Base-by-base conservation (phyloP, 116 monocot genomes). In the Cymodocea nodosa region DNA sequence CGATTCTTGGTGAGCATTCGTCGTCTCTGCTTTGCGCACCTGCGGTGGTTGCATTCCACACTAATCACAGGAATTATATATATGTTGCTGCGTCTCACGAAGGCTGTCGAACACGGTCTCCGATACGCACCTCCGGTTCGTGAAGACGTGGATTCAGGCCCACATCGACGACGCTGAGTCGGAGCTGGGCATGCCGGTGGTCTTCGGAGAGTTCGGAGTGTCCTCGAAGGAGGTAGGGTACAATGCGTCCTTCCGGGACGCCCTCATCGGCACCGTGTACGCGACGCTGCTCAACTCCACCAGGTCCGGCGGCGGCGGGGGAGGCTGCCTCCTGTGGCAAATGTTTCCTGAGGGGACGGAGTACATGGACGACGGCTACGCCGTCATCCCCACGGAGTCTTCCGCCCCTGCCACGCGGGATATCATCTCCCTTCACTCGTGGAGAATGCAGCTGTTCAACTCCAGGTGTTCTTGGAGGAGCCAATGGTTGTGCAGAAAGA, bases 281-380 rank as follows among this genome's bases (percentile, higher is more conserved):
- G 54, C 59, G 36, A 87, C 71, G 10, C 51, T 85, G 25, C 30
- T 79, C 44, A 77, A 66, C 37, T 89, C 89, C 0, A 66, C 73
- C 3, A 70, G 19, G 61, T 63, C 61, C 53, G 87, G 81, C 39
- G 94, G 82, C 34, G 70, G 82, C 49, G 94, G 79, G 3, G 87
- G 85, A 60, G 94, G 94, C 14, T 76, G 84, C 64, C 73, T 90
- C 23, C 64, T 94, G 16, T 94, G 94, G 94, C 94, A 94, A 77
- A 73, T 94, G 36, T 94, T 94, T 58, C 94, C 90, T 0, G 90
- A 90, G 60, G 87, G 90, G 0, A 77, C 75, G 9, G 94, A 89
- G 12, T 76, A 87, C 73, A 94, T 89, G 94, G 87, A 94, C 66
- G 94, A 94, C 69, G 94, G 94, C 0, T 94, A 94, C 71, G 86